Evolutionary conservation across 331 rosid genomes (phyloP).

Genomic region (Quercus lobata): DNA sequence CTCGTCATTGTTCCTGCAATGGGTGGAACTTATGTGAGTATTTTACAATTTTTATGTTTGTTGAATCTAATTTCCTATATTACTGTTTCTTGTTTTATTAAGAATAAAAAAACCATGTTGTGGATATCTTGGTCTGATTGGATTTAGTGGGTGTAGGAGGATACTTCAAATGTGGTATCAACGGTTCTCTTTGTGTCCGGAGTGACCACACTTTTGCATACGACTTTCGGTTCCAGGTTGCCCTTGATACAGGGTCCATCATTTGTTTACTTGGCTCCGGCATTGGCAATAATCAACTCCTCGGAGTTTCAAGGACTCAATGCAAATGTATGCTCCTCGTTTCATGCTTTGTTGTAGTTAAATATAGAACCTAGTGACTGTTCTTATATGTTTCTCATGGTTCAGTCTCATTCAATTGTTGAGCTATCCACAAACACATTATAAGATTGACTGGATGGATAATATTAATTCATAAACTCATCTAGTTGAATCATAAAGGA

Average conservation of each 20-base stretch:
- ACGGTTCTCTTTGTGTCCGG: slow-evolving; percentile 91
- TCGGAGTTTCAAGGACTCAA: slow-evolving; percentile 79
- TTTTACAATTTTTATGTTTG: neutral
- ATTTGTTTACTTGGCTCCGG: slow-evolving; percentile 86
- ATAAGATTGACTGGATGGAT: neutral
- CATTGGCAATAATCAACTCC: slow-evolving; percentile 79
- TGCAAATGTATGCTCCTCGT: slow-evolving; percentile 61
- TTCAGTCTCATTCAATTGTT: neutral
- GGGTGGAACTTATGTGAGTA: slow-evolving; percentile 96
- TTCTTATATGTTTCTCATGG: neutral
- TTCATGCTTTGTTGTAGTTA: slow-evolving; percentile 5
- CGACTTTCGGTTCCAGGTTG: slow-evolving; percentile 83
- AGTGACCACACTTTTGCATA: slow-evolving; percentile 84
- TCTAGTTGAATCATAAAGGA: neutral
- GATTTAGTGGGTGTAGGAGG: slow-evolving; percentile 75
- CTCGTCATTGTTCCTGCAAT: slow-evolving; percentile 95
- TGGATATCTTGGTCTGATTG: slow-evolving; percentile 37
- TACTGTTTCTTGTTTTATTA: neutral
- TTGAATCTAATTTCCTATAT: neutral
- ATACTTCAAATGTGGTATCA: slow-evolving; percentile 80
- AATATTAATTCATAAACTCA: neutral
- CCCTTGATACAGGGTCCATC: slow-evolving; percentile 98
- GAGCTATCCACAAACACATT: neutral
- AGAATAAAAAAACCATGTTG: neutral
- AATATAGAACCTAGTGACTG: neutral